A percentile compares a stretch with the other conserved stretches of the same genome.
Evolutionary conservation across 805 yeast species (phyloP).

Genomic region (Yamadazyma ubonensis): DNA sequence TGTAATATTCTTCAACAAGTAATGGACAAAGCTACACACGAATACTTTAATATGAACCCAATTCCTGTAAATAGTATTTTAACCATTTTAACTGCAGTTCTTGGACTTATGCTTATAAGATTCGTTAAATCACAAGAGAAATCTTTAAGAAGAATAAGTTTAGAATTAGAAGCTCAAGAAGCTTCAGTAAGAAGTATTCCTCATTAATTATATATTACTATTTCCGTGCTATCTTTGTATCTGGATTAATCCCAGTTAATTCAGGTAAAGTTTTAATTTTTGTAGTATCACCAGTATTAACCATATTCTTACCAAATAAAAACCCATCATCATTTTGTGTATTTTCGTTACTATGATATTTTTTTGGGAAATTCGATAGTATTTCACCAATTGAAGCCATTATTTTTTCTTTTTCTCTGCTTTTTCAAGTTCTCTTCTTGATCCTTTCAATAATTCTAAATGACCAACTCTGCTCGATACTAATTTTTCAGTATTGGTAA

Average conservation of each 20-base stretch:
- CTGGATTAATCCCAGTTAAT: conserved; percentile 15
- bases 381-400: conserved; percentile 5
- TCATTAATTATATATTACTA: conserved; percentile 13
- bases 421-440: conserved; percentile 79
- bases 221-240: neutral
- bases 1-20: conserved; percentile 70
- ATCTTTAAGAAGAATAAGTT: conserved; percentile 45
- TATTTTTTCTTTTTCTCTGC: conserved; percentile 21
- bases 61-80: conserved; percentile 67
- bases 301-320: conserved; percentile 7
- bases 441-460: conserved; percentile 85
- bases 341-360: neutral
- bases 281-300: neutral
- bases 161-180: conserved; percentile 64
- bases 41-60: conserved; percentile 69
- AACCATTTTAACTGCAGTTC: conserved; percentile 51
- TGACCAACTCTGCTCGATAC: conserved; percentile 92
- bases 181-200: conserved; percentile 53
- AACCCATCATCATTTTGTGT: neutral
- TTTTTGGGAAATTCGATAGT: conserved; percentile 3
- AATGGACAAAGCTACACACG: conserved; percentile 71
- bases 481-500: conserved; percentile 73
- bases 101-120: conserved; percentile 46
- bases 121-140: conserved; percentile 44
- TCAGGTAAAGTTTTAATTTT: conserved; percentile 14